These are phyloP conservation scores for Lepidium campestre DNA, from an alignment of 441 rosid species.

Conservation along the genomic window DNA sequence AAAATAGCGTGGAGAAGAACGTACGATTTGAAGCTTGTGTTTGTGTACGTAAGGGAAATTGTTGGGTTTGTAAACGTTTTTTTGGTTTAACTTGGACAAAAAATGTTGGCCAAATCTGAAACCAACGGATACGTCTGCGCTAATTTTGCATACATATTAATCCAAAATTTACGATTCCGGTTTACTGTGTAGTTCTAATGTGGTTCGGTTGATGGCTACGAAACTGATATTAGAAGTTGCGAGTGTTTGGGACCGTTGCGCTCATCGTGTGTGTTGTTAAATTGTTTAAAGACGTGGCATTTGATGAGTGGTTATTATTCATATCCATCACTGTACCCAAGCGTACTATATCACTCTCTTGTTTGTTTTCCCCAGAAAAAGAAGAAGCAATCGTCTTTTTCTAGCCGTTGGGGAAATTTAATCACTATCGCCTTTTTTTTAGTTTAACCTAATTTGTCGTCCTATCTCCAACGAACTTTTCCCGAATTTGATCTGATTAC, in stretches of 20 bases:
- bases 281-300: background rate
- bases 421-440: conserved; percentile 5
- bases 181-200: background rate
- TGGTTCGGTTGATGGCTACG: background rate
- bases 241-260: background rate
- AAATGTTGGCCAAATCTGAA: background rate
- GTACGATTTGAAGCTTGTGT: conserved; percentile 13
- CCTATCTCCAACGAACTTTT: background rate
- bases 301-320: background rate
- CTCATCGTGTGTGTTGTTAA: background rate
- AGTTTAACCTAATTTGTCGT: conserved; percentile 9
- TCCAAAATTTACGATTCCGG: background rate
- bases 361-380: conserved; percentile 10
- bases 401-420: conserved; percentile 55
- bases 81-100: background rate
- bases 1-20: conserved; percentile 13
- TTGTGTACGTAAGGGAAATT: conserved; percentile 1
- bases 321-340: background rate
- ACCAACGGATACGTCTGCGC: background rate
- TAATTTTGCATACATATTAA: background rate
- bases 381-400: conserved; percentile 23
- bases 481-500: background rate
- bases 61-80: conserved; percentile 15
- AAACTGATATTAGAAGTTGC: background rate
- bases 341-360: background rate